Evolutionary conservation across 768 basidiomycete genomes (phyloP).

Genomic region (Macrolepiota dolichaula): DNA sequence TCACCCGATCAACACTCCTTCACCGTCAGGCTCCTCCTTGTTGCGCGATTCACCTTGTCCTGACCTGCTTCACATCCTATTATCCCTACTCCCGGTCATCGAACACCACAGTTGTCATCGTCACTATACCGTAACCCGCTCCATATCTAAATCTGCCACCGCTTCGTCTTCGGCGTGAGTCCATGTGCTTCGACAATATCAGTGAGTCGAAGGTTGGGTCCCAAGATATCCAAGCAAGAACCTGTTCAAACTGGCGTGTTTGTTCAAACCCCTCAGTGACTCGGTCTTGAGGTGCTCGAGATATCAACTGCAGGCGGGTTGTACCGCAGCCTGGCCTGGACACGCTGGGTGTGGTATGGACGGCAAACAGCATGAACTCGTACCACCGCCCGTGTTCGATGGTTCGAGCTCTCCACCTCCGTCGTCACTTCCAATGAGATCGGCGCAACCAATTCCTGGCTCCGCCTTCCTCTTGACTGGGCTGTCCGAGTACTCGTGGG

Average conservation of each 20-base stretch:
- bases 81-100: constrained; percentile 97
- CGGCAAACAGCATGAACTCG: constrained; percentile 81
- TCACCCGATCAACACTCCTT: constrained; percentile 78
- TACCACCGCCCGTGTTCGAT: constrained; percentile 94
- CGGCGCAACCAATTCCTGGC: constrained; percentile 72
- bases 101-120: constrained; percentile 95
- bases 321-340: constrained; percentile 92
- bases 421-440: constrained; percentile 94
- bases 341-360: constrained; percentile 86
- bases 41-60: constrained; percentile 35
- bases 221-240: constrained; percentile 59
- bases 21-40: constrained; percentile 42
- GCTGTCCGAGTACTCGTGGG: constrained; percentile 55
- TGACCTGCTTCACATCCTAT: constrained; percentile 72
- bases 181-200: constrained; percentile 88
- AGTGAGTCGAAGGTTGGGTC: constrained; percentile 84
- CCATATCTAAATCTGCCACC: constrained; percentile 74
- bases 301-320: constrained; percentile 95
- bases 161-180: constrained; percentile 88
- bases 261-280: constrained; percentile 91
- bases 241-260: constrained; percentile 90
- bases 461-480: constrained; percentile 61
- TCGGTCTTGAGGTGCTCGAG: constrained; percentile 89
- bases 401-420: constrained; percentile 88
- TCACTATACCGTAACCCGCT: constrained; percentile 88